Evolutionary conservation across 1,284 basidiomycete species (phyloP).

Genomic region (Rhodotorula sp.): DNA sequence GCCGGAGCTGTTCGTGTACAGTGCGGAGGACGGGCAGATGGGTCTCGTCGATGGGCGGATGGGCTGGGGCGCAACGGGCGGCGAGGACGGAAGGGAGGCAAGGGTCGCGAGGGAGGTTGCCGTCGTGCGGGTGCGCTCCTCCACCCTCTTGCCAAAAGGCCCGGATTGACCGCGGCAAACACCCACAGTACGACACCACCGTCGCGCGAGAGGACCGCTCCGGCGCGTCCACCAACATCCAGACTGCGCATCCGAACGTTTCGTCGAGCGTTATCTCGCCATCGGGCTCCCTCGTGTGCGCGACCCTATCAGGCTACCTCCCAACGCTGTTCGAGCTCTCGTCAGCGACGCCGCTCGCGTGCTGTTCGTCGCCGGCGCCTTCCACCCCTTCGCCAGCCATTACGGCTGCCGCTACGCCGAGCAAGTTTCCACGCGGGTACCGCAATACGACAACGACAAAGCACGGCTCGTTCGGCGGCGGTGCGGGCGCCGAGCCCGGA

Average conservation of each 20-base stretch:
- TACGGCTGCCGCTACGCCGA: slow-evolving; percentile 46
- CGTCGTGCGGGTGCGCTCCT: slow-evolving; percentile 17
- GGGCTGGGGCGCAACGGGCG: slow-evolving; percentile 57
- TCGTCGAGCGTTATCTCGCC: slow-evolving; percentile 52
- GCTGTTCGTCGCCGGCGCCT: slow-evolving; percentile 51
- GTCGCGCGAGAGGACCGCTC: slow-evolving; percentile 1
- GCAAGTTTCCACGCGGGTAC: slow-evolving; percentile 59
- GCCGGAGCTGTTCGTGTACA: slow-evolving; percentile 66
- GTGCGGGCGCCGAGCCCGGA: slow-evolving; percentile 15
- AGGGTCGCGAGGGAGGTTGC: slow-evolving; percentile 13
- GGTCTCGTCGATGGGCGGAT: slow-evolving; percentile 73
- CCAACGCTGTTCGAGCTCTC: slow-evolving; percentile 69
- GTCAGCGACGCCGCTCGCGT: slow-evolving; percentile 67
- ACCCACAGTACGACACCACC: neutral
- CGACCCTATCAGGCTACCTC: slow-evolving; percentile 51
- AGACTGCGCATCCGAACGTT: slow-evolving; percentile 12
- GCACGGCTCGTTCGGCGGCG: slow-evolving; percentile 72
- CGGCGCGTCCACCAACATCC: neutral
- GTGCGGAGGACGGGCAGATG: slow-evolving; percentile 61
- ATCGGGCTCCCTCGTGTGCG: slow-evolving; percentile 47
- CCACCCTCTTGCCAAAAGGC: neutral
- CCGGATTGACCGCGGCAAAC: neutral
- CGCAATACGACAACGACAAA: slow-evolving; percentile 75
- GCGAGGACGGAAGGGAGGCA: neutral
- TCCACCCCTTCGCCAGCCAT: neutral